Percentiles rank a stretch among this genome's conserved stretches.
Evolutionary conservation across 345 rosid species (phyloP).

Genomic region (Arabidopsis thaliana): TAIR10.1 NC_003070.9:25650501-25651000

Average conservation of each 20-base stretch:
- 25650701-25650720: constrained; percentile 51
- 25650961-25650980: constrained; percentile 99
- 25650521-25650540: neutral
- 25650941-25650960: constrained; percentile 73
- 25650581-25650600: constrained; percentile 96
- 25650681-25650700: constrained; percentile 61
- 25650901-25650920: constrained; percentile 92
- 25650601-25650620: constrained; percentile 73
- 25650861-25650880: neutral
- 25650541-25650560: constrained; percentile 45
- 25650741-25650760: constrained; percentile 91
- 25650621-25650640: constrained; percentile 68
- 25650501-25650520: neutral
- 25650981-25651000: constrained; percentile 88
- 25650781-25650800: constrained; percentile 81
- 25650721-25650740: constrained; percentile 72
- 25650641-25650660: constrained; percentile 65
- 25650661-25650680: constrained; percentile 59
- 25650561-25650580: constrained; percentile 95
- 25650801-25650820: constrained; percentile 21
- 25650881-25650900: constrained; percentile 88
- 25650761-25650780: constrained; percentile 92
- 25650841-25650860: neutral
- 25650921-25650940: constrained; percentile 79
- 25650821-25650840: constrained; percentile 7